Conservation (phyloP, 192 early-diverging fungal genomes). For the Coemansia sp. region DNA sequence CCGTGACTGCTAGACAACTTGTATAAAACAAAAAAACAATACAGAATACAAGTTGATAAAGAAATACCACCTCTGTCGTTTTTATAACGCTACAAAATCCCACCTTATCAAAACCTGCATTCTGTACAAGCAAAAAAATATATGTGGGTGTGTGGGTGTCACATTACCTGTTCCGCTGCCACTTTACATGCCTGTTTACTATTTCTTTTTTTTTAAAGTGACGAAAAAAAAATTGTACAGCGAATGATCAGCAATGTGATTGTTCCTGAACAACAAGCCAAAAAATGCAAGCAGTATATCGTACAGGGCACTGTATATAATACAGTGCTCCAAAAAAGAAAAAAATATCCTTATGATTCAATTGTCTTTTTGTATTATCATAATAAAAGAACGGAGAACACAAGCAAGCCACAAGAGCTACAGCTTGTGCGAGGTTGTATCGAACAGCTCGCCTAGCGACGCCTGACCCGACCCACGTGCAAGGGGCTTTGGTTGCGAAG, state of each 20-base stretch:
- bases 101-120: not conserved
- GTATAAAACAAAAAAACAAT: no score
- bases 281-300: not conserved
- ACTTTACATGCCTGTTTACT: conserved; percentile 6
- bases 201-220: not conserved
- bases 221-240: not conserved
- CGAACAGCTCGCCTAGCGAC: conserved; percentile 73
- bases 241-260: not conserved
- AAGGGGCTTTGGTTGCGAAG: conserved; percentile 79
- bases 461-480: conserved; percentile 75
- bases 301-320: not conserved
- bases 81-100: no score
- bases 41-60: no score
- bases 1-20: no score
- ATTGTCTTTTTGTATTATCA: not conserved
- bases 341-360: not conserved
- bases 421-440: conserved; percentile 39
- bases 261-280: not conserved
- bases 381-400: not conserved
- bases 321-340: conserved; percentile 5
- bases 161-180: no score
- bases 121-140: not conserved
- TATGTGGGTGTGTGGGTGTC: no score
- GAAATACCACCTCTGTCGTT: no score
- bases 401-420: conserved; percentile 1